Evolutionary conservation across 2,329 filamentous ascomycete genomes (phyloP).

Genomic region (Alternaria brassicae): DNA sequence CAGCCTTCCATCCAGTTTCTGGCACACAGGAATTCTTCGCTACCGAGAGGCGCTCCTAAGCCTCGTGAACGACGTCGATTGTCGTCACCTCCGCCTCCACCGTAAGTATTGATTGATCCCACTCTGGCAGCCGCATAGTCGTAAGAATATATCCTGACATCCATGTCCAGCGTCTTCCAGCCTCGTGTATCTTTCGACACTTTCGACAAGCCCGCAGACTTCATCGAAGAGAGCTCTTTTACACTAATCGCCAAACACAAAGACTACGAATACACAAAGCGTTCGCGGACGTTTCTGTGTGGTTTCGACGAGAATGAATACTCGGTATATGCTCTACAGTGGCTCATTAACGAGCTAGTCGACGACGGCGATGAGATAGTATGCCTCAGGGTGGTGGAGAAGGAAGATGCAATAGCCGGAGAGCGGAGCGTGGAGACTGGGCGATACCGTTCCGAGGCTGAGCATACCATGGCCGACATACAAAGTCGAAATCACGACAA

Average conservation of each 20-base stretch:
- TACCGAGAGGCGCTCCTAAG: constrained; percentile 45
- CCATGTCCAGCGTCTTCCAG: constrained; percentile 63
- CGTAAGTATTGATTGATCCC: constrained; percentile 43
- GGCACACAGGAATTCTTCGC: constrained; percentile 39
- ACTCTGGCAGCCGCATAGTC: constrained; percentile 24
- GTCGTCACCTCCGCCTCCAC: constrained; percentile 52
- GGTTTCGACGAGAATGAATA: constrained; percentile 91
- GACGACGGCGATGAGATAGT: constrained; percentile 94
- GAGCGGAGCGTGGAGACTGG: constrained; percentile 68
- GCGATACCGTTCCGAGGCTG: constrained; percentile 78
- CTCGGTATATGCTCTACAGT: constrained; percentile 89
- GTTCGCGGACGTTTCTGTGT: constrained; percentile 87
- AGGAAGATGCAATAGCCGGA: constrained; percentile 73
- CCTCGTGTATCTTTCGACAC: constrained; percentile 77
- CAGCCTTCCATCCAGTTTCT: constrained; percentile 51
- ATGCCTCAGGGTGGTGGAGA: constrained; percentile 86
- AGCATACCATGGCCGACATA: constrained; percentile 75
- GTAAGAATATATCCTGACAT: constrained; percentile 21
- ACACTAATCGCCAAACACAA: constrained; percentile 86
- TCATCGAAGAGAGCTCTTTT: constrained; percentile 66
- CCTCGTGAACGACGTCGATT: constrained; percentile 45
- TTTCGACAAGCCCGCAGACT: constrained; percentile 72
- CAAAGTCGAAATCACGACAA: constrained; percentile 81
- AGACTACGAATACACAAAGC: constrained; percentile 80
- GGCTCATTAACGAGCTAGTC: constrained; percentile 89